Evolutionary conservation across 805 yeast genomes (phyloP).

Genomic region (Wickerhamiella parazyma): DNA sequence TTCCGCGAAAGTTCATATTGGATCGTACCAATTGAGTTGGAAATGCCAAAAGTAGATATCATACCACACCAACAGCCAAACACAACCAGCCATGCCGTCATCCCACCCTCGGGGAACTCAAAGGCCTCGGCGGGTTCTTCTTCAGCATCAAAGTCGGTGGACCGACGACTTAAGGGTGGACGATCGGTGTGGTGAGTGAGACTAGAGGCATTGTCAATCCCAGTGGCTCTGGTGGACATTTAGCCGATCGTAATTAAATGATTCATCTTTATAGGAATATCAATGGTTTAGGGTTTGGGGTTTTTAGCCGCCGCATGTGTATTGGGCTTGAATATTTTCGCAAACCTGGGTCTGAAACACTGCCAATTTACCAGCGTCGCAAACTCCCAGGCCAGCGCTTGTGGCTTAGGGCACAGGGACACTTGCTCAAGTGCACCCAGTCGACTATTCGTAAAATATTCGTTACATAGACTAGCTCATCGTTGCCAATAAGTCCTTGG

Average conservation of each 20-base stretch:
- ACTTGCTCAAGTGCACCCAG: too few species aligned
- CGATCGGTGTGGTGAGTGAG: background rate
- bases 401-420: too few species aligned
- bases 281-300: too few species aligned
- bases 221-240: background rate
- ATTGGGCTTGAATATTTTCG: too few species aligned
- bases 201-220: background rate
- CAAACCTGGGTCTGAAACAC: too few species aligned
- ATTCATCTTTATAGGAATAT: too few species aligned
- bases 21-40: conserved; percentile 53
- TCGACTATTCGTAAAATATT: too few species aligned
- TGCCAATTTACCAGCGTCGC: too few species aligned
- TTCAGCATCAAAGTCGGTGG: background rate
- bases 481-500: conserved; percentile 3
- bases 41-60: conserved; percentile 46
- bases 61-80: conserved; percentile 48
- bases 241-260: too few species aligned
- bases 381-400: too few species aligned
- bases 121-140: background rate
- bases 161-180: background rate
- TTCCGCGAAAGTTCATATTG: conserved; percentile 48
- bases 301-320: too few species aligned
- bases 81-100: conserved; percentile 40
- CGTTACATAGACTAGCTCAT: too few species aligned
- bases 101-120: conserved; percentile 38